Percentiles rank a stretch among this genome's conserved stretches.
Evolutionary conservation across 2,329 filamentous ascomycete species (phyloP).

Genomic region (Penicillium sp.): DNA sequence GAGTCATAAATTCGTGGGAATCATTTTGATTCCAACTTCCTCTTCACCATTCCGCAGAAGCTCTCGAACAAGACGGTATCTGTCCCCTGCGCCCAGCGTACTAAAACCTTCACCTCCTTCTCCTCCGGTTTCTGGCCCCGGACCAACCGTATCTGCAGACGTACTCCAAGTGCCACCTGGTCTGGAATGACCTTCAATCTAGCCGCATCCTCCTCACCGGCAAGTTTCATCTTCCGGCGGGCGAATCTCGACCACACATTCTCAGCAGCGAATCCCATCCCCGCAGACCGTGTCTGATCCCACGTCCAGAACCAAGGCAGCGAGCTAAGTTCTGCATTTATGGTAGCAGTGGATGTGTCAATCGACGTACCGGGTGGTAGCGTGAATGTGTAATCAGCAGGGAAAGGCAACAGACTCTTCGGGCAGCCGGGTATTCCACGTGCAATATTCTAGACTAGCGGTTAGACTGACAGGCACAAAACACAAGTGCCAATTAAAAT

Average conservation of each 20-base stretch:
- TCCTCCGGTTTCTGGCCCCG: constrained; percentile 25
- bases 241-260: constrained; percentile 79
- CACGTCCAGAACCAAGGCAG: constrained; percentile 67
- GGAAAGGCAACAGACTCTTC: constrained; percentile 52
- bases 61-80: constrained; percentile 78
- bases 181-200: constrained; percentile 32
- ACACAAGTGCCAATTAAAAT: background rate
- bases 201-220: constrained; percentile 18
- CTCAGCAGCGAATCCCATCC: constrained; percentile 59
- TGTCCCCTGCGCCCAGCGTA: constrained; percentile 73
- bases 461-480: background rate
- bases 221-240: constrained; percentile 53
- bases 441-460: constrained; percentile 27
- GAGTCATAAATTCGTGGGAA: background rate
- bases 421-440: constrained; percentile 45
- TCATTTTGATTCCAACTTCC: constrained; percentile 39
- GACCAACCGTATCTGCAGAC: constrained; percentile 48
- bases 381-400: constrained; percentile 50
- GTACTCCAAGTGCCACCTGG: constrained; percentile 57
- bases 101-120: constrained; percentile 48
- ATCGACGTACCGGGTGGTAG: constrained; percentile 23
- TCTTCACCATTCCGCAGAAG: constrained; percentile 75
- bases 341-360: constrained; percentile 32
- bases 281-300: constrained; percentile 52
- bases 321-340: constrained; percentile 50